These are phyloP conservation scores for Luffa aegyptiaca DNA, from an alignment of 306 rosid genomes.

Conservation along the genomic window DNA sequence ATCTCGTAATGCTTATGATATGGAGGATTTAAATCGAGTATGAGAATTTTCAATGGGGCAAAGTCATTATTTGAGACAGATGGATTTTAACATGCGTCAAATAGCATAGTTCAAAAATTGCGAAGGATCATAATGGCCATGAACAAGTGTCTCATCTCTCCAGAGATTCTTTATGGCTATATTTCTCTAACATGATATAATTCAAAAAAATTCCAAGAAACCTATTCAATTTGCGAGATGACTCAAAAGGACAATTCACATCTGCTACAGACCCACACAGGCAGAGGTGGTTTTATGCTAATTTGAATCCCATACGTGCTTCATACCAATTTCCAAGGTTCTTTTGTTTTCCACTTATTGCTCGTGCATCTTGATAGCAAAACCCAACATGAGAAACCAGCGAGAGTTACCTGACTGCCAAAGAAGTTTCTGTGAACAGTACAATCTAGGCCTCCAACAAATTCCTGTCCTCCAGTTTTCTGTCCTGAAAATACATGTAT, in stretches of 20 bases:
- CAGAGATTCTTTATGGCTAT: background rate
- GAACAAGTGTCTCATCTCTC: background rate
- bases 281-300: background rate
- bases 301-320: background rate
- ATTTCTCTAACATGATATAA: too few relatives aligned
- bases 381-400: background rate
- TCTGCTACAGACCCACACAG: too few relatives aligned
- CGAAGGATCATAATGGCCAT: background rate
- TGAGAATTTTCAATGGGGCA: background rate
- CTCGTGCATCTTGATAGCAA: background rate
- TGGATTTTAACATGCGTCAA: background rate
- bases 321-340: background rate
- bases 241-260: too few relatives aligned
- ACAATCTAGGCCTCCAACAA: slow-evolving; percentile 92
- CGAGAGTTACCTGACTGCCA: slow-evolving; percentile 74
- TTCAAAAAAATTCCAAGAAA: too few relatives aligned
- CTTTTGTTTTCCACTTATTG: background rate
- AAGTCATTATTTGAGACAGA: background rate
- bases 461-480: slow-evolving; percentile 74
- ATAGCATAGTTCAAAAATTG: background rate
- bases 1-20: background rate
- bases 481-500: too few relatives aligned
- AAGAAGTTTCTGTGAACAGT: too few relatives aligned
- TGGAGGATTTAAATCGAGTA: background rate
- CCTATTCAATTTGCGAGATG: too few relatives aligned